Conservation (phyloP, 257 asterid species). For the Euphrasia confusa region DNA sequence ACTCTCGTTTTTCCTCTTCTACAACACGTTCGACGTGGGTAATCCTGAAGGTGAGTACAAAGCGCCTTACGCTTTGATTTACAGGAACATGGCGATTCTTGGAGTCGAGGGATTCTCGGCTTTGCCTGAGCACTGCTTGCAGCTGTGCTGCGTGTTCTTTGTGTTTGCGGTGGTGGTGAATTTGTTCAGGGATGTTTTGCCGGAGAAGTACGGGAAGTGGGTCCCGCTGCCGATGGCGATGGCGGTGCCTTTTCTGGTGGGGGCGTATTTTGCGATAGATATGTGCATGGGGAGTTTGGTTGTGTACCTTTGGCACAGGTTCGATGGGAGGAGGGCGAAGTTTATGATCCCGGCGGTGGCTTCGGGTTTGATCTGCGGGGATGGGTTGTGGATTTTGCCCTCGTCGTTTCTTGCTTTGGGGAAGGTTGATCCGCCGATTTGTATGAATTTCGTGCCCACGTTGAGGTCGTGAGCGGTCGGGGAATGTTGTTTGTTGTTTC, state of each 20-base stretch:
- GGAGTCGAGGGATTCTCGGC: slow-evolving; percentile 57
- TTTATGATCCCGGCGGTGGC: slow-evolving; percentile 48
- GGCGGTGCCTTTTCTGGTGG: slow-evolving; percentile 47
- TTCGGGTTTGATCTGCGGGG: slow-evolving; percentile 50
- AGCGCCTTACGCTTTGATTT: slow-evolving; percentile 57
- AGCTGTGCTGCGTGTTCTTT: slow-evolving; percentile 43
- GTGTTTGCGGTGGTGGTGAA: slow-evolving; percentile 35
- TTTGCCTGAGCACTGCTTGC: slow-evolving; percentile 37
- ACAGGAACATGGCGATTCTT: slow-evolving; percentile 46
- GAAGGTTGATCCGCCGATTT: slow-evolving; percentile 42
- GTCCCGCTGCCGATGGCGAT: slow-evolving; percentile 48
- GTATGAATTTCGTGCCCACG: slow-evolving; percentile 39
- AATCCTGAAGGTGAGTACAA: slow-evolving; percentile 64
- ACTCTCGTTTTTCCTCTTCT: slow-evolving; percentile 60
- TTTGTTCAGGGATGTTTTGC: slow-evolving; percentile 28
- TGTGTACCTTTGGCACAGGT: slow-evolving; percentile 35
- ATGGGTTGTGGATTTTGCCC: slow-evolving; percentile 49
- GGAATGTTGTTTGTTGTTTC: too few species aligned
- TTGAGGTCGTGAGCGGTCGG: slow-evolving; percentile 7
- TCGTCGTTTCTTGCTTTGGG: slow-evolving; percentile 42
- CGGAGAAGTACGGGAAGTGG: slow-evolving; percentile 33
- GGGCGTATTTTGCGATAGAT: slow-evolving; percentile 45
- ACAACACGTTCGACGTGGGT: slow-evolving; percentile 72
- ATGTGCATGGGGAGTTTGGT: slow-evolving; percentile 51
- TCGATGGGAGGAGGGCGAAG: slow-evolving; percentile 27